Base-by-base conservation (phyloP, 129 eudicot genomes). In the Escallonia herrerae region DNA sequence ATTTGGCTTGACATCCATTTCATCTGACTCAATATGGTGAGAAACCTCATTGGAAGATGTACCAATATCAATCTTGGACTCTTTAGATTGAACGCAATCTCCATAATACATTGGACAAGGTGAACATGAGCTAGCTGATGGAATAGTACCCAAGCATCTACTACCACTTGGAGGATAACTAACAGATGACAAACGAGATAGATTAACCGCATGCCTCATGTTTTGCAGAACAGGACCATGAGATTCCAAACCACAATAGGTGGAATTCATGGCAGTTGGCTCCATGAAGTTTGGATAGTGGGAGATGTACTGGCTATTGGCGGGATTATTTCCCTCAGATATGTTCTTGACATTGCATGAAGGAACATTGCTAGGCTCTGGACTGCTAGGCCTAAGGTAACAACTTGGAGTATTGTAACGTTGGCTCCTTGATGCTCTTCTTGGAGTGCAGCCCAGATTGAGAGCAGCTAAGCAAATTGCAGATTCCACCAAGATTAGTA, bases 401-500 rank as follows among this genome's bases (percentile, higher is more conserved):
- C 63, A 77, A 66, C 86, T 83, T 5, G 95, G 83, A 46, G 80
- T 65, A 38, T 65, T 85, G 67, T 83, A 77, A 40, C 98, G 82
- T 46, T 85, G 95, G 73, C 96, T 93, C 67, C 96, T 84, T 68
- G 96, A 79, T 47, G 95, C 79, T 82, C 84, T 87, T 73, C 90
- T 77, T 15, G 96, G 95, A 15, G 80, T 77, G 86, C 96, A 91
- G 40, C 96, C 96, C 81, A 93, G 75, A 70, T 75, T 81, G 59
- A 93, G 87, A 48, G 96, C 98, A 69, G 98, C 98, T 93, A 62
- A 39, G 6, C 60, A 84, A 56, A 74, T 37, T n/a, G 57, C 14
- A 74, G 68, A 15, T 38, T 50, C 70, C 38, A 61, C 10, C 4
- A 63, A 53, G 62, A 60, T 12, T 6, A 43, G 5, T 9, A 71